A percentile compares a stretch with the other conserved stretches of the same genome.
Conservation (phyloP, 2,329 filamentous ascomycete species). For the Colletotrichum ledebouriae region DNA sequence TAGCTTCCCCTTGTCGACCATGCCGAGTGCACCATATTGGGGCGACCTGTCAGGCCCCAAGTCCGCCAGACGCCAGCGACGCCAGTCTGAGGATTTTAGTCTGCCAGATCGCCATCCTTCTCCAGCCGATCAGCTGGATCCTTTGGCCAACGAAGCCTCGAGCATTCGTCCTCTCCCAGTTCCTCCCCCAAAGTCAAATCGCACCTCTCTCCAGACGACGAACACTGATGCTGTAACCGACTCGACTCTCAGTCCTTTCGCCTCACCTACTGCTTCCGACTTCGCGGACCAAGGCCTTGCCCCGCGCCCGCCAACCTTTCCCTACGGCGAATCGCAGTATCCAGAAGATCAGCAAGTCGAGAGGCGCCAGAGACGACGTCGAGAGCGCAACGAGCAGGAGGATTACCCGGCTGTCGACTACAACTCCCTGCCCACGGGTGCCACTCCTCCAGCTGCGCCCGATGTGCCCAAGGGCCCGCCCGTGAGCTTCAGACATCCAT, state of each 20-base stretch:
- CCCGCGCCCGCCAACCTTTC: conserved; percentile 70
- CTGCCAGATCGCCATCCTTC: conserved; percentile 36
- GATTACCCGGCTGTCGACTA: conserved; percentile 46
- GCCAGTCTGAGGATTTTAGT: conserved; percentile 42
- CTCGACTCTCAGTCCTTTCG: conserved; percentile 70
- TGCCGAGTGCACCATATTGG: conserved; percentile 61
- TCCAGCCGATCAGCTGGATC: conserved; percentile 43
- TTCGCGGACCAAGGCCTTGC: conserved; percentile 67
- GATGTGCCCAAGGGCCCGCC: conserved; percentile 73
- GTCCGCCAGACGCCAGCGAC: conserved; percentile 42
- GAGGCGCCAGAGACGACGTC: conserved; percentile 58
- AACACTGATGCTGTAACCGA: conserved; percentile 68
- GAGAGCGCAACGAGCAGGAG: conserved; percentile 50
- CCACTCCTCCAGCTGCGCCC: conserved; percentile 65
- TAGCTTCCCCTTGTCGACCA: conserved; percentile 42
- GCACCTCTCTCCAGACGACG: conserved; percentile 68
- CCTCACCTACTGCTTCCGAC: conserved; percentile 66
- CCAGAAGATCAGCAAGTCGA: conserved; percentile 59
- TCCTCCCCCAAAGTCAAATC: conserved; percentile 53
- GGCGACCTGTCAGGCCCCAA: conserved; percentile 57
- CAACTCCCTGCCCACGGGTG: conserved; percentile 51
- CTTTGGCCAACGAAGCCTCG: conserved; percentile 29
- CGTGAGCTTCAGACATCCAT: conserved; percentile 66
- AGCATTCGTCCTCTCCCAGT: conserved; percentile 22
- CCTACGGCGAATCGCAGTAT: conserved; percentile 59